Conservation (phyloP, 2,329 filamentous ascomycete species). For the Diaporthe ilicicola region DNA sequence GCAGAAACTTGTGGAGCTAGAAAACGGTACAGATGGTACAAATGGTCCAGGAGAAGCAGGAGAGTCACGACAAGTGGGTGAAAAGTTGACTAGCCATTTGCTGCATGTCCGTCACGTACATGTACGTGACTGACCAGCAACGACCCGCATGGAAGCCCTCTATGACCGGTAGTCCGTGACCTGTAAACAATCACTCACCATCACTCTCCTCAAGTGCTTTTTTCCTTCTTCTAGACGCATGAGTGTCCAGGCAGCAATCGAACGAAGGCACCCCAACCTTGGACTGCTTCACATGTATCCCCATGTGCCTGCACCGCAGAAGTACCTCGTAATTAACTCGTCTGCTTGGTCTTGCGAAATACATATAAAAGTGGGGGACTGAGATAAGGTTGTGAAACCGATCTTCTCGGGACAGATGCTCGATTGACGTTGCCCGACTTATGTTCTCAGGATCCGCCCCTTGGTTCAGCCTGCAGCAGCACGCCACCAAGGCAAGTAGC, state of each 20-base stretch:
- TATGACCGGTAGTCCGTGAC: not conserved
- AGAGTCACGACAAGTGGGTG: not conserved
- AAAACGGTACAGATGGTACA: not conserved
- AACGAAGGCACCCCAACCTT: too few relatives aligned
- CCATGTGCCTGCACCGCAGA: not conserved
- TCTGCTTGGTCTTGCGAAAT: not conserved
- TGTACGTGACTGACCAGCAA: not conserved
- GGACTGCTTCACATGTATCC: not conserved
- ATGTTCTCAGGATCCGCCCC: too few relatives aligned
- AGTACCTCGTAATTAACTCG: not conserved
- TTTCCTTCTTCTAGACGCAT: not conserved
- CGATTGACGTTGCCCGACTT: not conserved
- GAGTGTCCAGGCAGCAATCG: too few relatives aligned
- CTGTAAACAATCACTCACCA: not conserved
- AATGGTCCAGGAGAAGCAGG: not conserved
- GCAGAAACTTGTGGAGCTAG: not conserved
- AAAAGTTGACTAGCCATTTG: not conserved
- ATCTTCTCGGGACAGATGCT: not conserved
- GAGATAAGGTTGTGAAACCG: conserved; percentile 23
- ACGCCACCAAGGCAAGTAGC: not conserved
- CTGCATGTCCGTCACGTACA: not conserved
- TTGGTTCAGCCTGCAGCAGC: not conserved
- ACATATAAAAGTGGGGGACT: conserved; percentile 1
- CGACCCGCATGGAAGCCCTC: not conserved
- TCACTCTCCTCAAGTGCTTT: too few relatives aligned